phyloP scores from a whole-genome alignment of 2,329 filamentous ascomycete species.

The Neodidymelliopsis sp. region DNA sequence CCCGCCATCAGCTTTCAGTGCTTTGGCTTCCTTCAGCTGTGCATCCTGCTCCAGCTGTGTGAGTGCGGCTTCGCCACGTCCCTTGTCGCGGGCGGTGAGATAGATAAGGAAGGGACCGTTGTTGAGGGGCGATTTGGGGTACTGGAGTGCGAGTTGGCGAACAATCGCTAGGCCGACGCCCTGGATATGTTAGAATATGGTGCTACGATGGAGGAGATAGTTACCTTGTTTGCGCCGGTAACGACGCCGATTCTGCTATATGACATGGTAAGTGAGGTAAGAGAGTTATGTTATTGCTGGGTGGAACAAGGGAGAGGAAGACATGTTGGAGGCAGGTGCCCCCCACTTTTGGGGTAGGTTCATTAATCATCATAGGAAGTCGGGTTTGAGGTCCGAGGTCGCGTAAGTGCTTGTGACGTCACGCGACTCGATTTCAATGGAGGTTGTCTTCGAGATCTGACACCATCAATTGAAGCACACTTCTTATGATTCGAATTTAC shows the following conservation, averaged over 20 bases:
- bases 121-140: constrained; percentile 58
- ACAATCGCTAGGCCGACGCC: constrained; percentile 60
- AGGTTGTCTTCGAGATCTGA: no score
- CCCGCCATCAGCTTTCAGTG: constrained; percentile 46
- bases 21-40: constrained; percentile 56
- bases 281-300: background rate
- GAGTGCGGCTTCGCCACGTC: constrained; percentile 58
- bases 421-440: background rate
- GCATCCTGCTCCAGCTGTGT: constrained; percentile 54
- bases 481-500: no score
- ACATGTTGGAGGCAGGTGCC: background rate
- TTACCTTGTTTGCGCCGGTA: constrained; percentile 62
- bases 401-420: constrained; percentile 10
- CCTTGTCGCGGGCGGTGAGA: constrained; percentile 59
- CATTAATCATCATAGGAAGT: constrained; percentile 20
- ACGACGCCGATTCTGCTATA: constrained; percentile 58
- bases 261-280: constrained; percentile 26
- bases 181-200: constrained; percentile 23
- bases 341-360: constrained; percentile 9
- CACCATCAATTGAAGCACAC: no score
- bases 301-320: background rate
- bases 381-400: background rate
- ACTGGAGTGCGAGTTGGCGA: constrained; percentile 62
- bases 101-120: constrained; percentile 61
- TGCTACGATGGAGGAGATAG: constrained; percentile 9